Base-by-base conservation (phyloP, 2,329 filamentous ascomycete genomes). In the Claviceps purpurea region DNA sequence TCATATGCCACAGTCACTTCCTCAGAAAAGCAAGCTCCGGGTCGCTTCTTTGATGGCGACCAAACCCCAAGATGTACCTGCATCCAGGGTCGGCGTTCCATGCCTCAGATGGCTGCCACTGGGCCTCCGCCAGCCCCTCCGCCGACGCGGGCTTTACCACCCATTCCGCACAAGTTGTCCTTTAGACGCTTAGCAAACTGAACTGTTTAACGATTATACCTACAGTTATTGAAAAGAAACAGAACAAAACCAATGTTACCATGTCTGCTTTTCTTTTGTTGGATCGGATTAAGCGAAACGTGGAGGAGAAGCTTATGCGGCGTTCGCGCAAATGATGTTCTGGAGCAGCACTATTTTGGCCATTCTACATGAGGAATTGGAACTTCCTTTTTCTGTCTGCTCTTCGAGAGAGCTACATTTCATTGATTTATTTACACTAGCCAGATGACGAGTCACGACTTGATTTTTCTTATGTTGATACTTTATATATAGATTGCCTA, bases 51-150 rank as follows among this genome's bases (percentile, higher is more conserved):
- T 18, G 57, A 58, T 49, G 51, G 55, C 1, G 60, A 63, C 5
- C 50, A 47, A n/a, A 56, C 52, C 13, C 54, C 56, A 30, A 53
- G 47, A 7, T 64, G 57, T 44, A 55, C 56, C 5, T 49, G 66
- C 22, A 40, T 62, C 11, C 44, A 10, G 26, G 69, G 68, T 50
- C 67, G 74, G 26, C 68, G 71, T 52, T 78, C 76, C 62, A 71
- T 78, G 70, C 71, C 75, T 5, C 73, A 77, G 26, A 64, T 78
- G 44, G 65, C 64, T 40, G 65, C 64, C 1, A 70, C 74, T 13
- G 74, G 73, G 1, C 76, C 76, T 34, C 77, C 77, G 1, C 76
- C 72, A 16, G 73, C 69, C 14, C 77, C 77, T 6, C 77, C 77
- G 5, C 77, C 77, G 24, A 78, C 68, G 11, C 73, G 72, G 56